Percentiles rank a stretch among this genome's conserved stretches.
Conservation (phyloP, 1,284 basidiomycete genomes). For the Heterobasidion irregulare region DNA sequence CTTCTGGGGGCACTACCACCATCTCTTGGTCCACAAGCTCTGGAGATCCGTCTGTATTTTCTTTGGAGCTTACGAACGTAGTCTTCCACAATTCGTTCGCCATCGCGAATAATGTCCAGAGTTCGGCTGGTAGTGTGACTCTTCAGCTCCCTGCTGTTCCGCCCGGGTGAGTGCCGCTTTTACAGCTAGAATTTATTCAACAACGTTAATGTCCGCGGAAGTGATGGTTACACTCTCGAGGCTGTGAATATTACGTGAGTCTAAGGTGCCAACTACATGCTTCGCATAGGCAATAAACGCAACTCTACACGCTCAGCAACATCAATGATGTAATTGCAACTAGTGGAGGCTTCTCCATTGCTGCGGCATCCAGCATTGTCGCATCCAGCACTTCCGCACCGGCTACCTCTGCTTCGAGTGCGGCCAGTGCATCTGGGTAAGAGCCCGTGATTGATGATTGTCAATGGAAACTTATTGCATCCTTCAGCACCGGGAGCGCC, state of each 20-base stretch:
- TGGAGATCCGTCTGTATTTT: conserved; percentile 32
- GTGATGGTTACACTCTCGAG: conserved; percentile 42
- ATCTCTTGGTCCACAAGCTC: conserved; percentile 37
- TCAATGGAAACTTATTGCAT: too few relatives aligned
- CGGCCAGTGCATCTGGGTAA: background rate
- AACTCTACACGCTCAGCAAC: conserved; percentile 26
- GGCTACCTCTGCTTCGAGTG: background rate
- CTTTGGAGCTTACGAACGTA: conserved; percentile 36
- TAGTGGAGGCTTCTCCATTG: conserved; percentile 37
- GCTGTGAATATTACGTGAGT: conserved; percentile 38
- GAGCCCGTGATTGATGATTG: too few relatives aligned
- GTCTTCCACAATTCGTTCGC: conserved; percentile 47
- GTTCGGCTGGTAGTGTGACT: conserved; percentile 24
- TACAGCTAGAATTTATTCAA: background rate
- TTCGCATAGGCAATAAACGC: background rate
- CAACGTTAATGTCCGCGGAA: conserved; percentile 14
- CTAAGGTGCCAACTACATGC: background rate
- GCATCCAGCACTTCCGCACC: conserved; percentile 1
- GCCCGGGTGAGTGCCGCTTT: conserved; percentile 29
- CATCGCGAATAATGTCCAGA: conserved; percentile 49
- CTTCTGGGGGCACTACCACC: conserved; percentile 26
- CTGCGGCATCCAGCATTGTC: conserved; percentile 9
- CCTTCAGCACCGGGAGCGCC: too few relatives aligned
- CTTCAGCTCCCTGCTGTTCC: conserved; percentile 45
- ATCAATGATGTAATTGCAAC: conserved; percentile 35